These are phyloP conservation scores for Malbranchea zuffiana DNA, from an alignment of 2,329 filamentous ascomycete genomes.

Conservation along the genomic window DNA sequence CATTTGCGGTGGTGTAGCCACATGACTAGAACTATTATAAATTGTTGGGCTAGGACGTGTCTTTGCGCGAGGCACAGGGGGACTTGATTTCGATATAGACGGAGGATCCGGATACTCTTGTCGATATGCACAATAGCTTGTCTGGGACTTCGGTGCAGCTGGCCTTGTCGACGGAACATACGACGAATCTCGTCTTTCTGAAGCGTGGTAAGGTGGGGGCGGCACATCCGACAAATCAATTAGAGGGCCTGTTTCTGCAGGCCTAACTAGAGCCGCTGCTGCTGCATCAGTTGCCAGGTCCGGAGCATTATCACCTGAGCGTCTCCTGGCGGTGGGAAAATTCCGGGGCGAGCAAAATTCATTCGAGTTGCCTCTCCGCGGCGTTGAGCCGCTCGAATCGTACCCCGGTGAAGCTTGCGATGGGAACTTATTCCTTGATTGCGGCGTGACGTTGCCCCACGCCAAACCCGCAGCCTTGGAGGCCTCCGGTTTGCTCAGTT, in stretches of 20 bases:
- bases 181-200: slow-evolving; percentile 18
- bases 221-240: slow-evolving; percentile 9
- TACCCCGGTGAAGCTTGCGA: slow-evolving; percentile 7
- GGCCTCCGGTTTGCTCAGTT: slow-evolving; percentile 25
- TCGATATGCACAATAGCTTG: slow-evolving; percentile 25
- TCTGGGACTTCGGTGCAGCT: slow-evolving; percentile 29
- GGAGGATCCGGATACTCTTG: slow-evolving; percentile 27
- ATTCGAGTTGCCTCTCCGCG: slow-evolving; percentile 20
- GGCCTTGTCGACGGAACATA: slow-evolving; percentile 7
- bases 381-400: slow-evolving; percentile 21
- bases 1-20: background rate
- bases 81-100: slow-evolving; percentile 13
- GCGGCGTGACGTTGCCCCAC: too few relatives aligned
- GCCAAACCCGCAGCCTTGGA: slow-evolving; percentile 53
- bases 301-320: slow-evolving; percentile 2
- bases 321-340: slow-evolving; percentile 10
- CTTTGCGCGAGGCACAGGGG: background rate
- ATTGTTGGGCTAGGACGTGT: background rate
- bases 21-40: background rate
- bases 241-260: slow-evolving; percentile 5
- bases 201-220: slow-evolving; percentile 15
- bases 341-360: slow-evolving; percentile 16
- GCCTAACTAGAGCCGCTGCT: slow-evolving; percentile 11
- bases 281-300: slow-evolving; percentile 13
- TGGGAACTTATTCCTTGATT: slow-evolving; percentile 20